Percentiles rank a stretch among this genome's conserved stretches.
Evolutionary conservation across 371 early-diverging fungal genomes (phyloP).

Genomic region (Mucor irregularis): DNA sequence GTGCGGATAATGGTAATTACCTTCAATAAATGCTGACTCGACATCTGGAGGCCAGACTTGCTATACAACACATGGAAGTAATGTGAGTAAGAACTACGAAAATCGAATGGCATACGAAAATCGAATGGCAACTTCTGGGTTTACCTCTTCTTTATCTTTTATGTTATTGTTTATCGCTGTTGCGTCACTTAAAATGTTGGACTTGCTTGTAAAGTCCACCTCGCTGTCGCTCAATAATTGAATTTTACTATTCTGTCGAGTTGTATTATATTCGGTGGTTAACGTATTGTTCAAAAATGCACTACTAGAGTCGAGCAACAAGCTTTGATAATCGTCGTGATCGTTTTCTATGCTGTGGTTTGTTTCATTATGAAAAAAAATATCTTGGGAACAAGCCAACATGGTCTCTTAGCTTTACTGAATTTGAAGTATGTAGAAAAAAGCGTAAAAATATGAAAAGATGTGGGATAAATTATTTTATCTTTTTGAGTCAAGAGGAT

Average conservation of each 20-base stretch:
- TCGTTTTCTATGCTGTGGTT: not conserved
- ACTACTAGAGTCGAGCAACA: not conserved
- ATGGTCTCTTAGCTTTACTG: not conserved
- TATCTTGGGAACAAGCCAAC: slow-evolving; percentile 36
- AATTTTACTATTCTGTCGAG: slow-evolving; percentile 22
- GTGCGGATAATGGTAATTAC: slow-evolving; percentile 28
- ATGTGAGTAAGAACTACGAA: not conserved
- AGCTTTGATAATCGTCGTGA: not conserved
- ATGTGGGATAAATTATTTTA: not conserved
- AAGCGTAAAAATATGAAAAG: not conserved
- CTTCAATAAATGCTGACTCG: slow-evolving; percentile 66
- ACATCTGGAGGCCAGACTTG: slow-evolving; percentile 70
- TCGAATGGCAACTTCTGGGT: no score
- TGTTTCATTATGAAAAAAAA: slow-evolving; percentile 23
- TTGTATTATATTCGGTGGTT: not conserved
- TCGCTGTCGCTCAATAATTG: slow-evolving; percentile 16
- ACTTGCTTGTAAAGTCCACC: slow-evolving; percentile 11
- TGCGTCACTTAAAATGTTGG: slow-evolving; percentile 1
- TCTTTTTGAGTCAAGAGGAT: not conserved
- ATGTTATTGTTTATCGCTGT: slow-evolving; percentile 10
- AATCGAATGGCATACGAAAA: not conserved
- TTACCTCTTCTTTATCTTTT: slow-evolving; percentile 37
- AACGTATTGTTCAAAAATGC: no score
- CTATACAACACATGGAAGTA: no score
- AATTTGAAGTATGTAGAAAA: not conserved